Evolutionary conservation across 306 rosid genomes (phyloP).

Genomic region (Trichosanthes cucumerina): DNA sequence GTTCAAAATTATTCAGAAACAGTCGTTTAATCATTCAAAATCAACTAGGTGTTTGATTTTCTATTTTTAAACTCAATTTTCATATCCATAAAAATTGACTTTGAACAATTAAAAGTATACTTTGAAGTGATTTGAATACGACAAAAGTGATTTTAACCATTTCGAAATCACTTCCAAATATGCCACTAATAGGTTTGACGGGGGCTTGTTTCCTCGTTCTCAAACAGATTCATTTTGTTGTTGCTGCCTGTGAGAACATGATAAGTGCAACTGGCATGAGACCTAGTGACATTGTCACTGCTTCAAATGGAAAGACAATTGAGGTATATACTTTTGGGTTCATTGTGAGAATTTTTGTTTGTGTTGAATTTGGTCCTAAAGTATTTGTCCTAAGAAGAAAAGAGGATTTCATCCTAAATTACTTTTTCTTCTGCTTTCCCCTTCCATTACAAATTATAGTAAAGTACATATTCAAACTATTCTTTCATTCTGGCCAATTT

Average conservation of each 20-base stretch:
- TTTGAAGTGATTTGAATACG: no score
- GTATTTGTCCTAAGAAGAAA: not conserved
- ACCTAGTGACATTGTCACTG: slow-evolving; percentile 93
- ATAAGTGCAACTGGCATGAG: slow-evolving; percentile 98
- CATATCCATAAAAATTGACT: no score
- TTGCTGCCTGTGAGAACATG: slow-evolving; percentile 99
- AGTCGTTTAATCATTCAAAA: no score
- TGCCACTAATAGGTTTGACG: not conserved
- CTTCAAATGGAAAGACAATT: slow-evolving; percentile 98
- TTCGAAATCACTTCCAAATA: no score
- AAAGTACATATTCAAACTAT: not conserved
- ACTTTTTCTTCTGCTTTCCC: not conserved
- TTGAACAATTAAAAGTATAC: no score
- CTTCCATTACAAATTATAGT: not conserved
- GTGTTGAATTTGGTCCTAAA: not conserved
- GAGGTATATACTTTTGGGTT: slow-evolving; percentile 46
- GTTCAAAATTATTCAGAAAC: no score
- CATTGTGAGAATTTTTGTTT: not conserved
- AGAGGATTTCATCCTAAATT: not conserved
- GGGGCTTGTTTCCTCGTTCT: not conserved
- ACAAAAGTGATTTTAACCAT: no score
- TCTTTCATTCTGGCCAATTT: not conserved
- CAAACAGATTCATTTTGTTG: slow-evolving; percentile 87
- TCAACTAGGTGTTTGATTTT: no score
- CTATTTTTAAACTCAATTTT: no score